Percentiles rank a stretch among this genome's conserved stretches.
Conservation (phyloP, 1,284 basidiomycete genomes). For the Porodaedalea pini region DNA sequence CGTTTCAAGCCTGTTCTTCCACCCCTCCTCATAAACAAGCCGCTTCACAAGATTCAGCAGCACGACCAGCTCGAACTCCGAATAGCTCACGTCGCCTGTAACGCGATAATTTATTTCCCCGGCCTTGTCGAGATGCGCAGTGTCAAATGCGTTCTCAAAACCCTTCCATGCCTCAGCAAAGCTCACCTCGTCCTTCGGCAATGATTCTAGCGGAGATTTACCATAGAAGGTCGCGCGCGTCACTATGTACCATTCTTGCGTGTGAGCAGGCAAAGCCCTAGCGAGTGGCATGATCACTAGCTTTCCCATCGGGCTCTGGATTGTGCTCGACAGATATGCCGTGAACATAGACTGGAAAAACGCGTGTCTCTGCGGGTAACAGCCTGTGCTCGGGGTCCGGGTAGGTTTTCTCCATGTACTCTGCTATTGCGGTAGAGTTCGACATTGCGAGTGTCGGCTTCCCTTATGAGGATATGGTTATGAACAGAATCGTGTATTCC, state of each 20-base stretch:
- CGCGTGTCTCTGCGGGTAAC: conserved; percentile 31
- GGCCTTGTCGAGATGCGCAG: neutral
- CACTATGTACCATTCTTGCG: neutral
- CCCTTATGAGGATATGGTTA: conserved; percentile 26
- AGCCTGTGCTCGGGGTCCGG: conserved; percentile 33
- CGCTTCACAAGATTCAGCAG: conserved; percentile 3
- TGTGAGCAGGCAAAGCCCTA: neutral
- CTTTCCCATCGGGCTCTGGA: conserved; percentile 15
- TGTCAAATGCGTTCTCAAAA: neutral
- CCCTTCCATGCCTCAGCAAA: conserved; percentile 13
- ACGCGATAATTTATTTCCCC: neutral
- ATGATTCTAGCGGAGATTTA: conserved; percentile 11
- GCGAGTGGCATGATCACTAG: conserved; percentile 5
- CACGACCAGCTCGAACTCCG: conserved; percentile 1
- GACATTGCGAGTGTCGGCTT: conserved; percentile 30
- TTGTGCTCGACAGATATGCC: conserved; percentile 21
- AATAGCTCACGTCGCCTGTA: neutral
- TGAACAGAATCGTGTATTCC: conserved; percentile 38
- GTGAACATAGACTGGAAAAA: conserved; percentile 28
- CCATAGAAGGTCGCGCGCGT: conserved; percentile 7
- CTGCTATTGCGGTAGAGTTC: conserved; percentile 42
- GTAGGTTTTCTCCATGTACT: conserved; percentile 45
- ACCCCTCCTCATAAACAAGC: neutral
- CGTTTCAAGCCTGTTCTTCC: neutral
- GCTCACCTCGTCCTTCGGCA: conserved; percentile 11